These are phyloP conservation scores for Malassezia globosa DNA, from an alignment of 1,284 basidiomycete species.

Conservation along the genomic window DNA sequence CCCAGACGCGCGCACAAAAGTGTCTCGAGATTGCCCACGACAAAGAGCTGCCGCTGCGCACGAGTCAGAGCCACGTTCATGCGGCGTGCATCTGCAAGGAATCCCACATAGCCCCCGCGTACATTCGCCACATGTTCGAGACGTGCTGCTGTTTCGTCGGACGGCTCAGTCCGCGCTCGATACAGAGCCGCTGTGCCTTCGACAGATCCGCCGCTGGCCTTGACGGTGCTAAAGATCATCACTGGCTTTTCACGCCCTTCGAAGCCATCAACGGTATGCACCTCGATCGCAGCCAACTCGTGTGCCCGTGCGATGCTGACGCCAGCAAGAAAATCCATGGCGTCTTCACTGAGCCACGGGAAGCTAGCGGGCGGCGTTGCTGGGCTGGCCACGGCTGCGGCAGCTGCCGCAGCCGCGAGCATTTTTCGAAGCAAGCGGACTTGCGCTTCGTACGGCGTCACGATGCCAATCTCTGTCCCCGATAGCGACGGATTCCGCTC, in stretches of 20 bases:
- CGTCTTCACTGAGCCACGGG: slow-evolving; percentile 7
- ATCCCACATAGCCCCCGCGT: slow-evolving; percentile 60
- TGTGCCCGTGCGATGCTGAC: slow-evolving; percentile 12
- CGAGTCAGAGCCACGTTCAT: slow-evolving; percentile 95
- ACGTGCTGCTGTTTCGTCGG: slow-evolving; percentile 3
- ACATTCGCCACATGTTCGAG: slow-evolving; percentile 35
- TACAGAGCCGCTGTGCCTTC: slow-evolving; percentile 60
- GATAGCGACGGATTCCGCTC: slow-evolving; percentile 24
- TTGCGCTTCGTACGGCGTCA: slow-evolving; percentile 41
- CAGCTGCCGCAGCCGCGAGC: slow-evolving; percentile 16
- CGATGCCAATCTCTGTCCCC: slow-evolving; percentile 38
- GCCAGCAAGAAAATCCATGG: slow-evolving; percentile 7
- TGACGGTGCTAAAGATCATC: slow-evolving; percentile 81
- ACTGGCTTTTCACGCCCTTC: slow-evolving; percentile 95
- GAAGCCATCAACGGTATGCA: slow-evolving; percentile 85
- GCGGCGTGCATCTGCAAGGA: slow-evolving; percentile 84
- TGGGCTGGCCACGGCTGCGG: not conserved
- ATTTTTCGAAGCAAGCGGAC: slow-evolving; percentile 30
- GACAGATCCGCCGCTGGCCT: slow-evolving; percentile 50
- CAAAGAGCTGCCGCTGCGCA: slow-evolving; percentile 74
- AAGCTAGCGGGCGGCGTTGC: not conserved
- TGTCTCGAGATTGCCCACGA: slow-evolving; percentile 71
- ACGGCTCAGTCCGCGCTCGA: slow-evolving; percentile 9
- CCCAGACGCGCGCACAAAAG: slow-evolving; percentile 53
- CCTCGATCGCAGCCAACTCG: slow-evolving; percentile 57